These are phyloP conservation scores for Lolium rigidum DNA, from an alignment of 176 grass and related monocot species.

Conservation along the genomic window DNA sequence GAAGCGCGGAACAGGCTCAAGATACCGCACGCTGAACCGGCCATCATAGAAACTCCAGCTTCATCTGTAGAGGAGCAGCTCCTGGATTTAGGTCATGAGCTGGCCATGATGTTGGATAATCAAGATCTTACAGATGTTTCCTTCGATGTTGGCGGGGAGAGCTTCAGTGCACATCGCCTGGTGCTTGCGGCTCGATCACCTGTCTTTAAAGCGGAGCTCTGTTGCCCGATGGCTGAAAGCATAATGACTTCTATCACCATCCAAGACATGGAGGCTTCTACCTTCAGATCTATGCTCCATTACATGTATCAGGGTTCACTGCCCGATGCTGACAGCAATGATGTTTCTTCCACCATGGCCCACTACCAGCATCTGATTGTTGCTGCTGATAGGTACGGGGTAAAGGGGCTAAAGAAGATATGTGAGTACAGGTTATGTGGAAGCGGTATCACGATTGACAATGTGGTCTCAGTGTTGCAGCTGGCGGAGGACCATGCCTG, in stretches of 20 bases:
- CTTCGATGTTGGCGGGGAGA: background rate
- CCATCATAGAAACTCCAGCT: too few species aligned
- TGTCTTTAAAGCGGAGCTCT: background rate
- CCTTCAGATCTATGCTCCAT: background rate
- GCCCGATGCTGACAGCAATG: background rate
- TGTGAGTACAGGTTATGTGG: background rate
- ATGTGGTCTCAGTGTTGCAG: background rate
- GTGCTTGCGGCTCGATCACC: background rate
- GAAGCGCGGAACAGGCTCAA: too few species aligned
- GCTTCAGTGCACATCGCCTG: background rate
- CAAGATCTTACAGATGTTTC: background rate
- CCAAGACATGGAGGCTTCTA: background rate
- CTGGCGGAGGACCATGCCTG: background rate
- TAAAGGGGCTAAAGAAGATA: background rate
- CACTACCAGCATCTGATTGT: background rate
- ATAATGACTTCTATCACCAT: background rate
- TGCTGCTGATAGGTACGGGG: background rate
- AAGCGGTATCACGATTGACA: background rate
- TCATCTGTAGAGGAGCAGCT: background rate
- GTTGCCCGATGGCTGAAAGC: background rate
- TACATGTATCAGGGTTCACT: background rate
- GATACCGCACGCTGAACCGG: too few species aligned
- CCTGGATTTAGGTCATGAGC: background rate
- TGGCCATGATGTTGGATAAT: background rate
- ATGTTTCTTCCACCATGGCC: too few species aligned